Percentiles rank a stretch among this genome's conserved stretches.
Conservation (phyloP, 768 basidiomycete genomes). For the Melanogaster broomeanus region DNA sequence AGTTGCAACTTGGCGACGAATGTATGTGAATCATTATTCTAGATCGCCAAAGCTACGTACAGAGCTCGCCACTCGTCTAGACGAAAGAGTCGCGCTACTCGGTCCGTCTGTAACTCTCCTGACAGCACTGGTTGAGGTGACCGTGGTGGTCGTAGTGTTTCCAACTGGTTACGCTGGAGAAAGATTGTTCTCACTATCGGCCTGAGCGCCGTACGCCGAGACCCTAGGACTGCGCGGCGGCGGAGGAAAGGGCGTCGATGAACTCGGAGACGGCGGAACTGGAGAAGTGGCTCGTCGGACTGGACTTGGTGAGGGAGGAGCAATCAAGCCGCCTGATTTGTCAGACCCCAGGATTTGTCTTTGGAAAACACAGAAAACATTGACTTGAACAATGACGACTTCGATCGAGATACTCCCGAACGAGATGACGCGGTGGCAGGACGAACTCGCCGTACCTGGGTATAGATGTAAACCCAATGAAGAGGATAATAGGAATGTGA, state of each 20-base stretch:
- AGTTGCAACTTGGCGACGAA: background rate
- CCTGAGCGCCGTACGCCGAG: conserved; percentile 24
- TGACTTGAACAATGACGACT: conserved; percentile 69
- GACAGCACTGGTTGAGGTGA: conserved; percentile 16
- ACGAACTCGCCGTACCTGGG: conserved; percentile 22
- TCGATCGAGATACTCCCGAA: conserved; percentile 41
- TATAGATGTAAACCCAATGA: background rate
- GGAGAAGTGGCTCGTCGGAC: conserved; percentile 14
- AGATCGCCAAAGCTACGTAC: conserved; percentile 11
- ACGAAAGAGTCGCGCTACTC: conserved; percentile 24
- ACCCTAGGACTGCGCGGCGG: conserved; percentile 26
- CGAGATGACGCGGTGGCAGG: conserved; percentile 17
- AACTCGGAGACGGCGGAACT: conserved; percentile 31
- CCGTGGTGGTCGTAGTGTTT: conserved; percentile 43
- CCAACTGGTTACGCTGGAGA: conserved; percentile 39
- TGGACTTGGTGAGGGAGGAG: conserved; percentile 52
- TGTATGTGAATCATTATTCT: background rate
- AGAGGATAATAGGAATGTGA: background rate
- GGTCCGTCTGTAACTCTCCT: conserved; percentile 6
- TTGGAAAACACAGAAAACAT: conserved; percentile 48
- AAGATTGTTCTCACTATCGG: conserved; percentile 33
- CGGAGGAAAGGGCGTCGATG: conserved; percentile 20
- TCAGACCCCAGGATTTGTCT: conserved; percentile 45
- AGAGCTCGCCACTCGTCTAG: conserved; percentile 16
- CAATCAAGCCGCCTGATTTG: conserved; percentile 68